Percentiles rank a stretch among this genome's conserved stretches.
Evolutionary conservation across 2,329 filamentous ascomycete genomes (phyloP).

Genomic region (Tolypocladium endophyticum): DNA sequence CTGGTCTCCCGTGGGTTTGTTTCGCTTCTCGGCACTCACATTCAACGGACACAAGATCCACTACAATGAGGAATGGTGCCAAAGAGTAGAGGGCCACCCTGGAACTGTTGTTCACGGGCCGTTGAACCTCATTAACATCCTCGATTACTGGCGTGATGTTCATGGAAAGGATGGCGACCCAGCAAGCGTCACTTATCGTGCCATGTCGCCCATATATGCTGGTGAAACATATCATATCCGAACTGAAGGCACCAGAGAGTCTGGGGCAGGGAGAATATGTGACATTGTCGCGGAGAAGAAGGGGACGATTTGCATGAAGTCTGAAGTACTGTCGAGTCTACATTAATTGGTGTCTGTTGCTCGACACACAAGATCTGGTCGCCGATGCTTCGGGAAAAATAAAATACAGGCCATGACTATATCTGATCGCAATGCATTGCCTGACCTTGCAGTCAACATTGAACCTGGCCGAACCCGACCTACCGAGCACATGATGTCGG

Average conservation of each 20-base stretch:
- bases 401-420: neutral
- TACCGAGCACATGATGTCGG: neutral
- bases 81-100: conserved; percentile 56
- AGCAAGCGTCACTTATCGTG: conserved; percentile 50
- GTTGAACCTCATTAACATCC: conserved; percentile 60
- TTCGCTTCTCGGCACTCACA: conserved; percentile 74
- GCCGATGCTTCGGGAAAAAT: neutral
- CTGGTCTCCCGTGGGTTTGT: conserved; percentile 46
- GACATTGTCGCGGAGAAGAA: conserved; percentile 37
- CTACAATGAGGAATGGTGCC: conserved; percentile 59
- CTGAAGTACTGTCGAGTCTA: neutral
- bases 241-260: conserved; percentile 31
- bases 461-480: no score
- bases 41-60: conserved; percentile 85
- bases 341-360: neutral
- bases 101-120: conserved; percentile 72
- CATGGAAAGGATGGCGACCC: conserved; percentile 17
- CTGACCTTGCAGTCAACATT: no score
- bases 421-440: neutral
- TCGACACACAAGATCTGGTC: neutral
- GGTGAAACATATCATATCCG: conserved; percentile 54
- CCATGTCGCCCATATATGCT: conserved; percentile 60
- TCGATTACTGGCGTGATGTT: conserved; percentile 56
- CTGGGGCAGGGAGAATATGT: conserved; percentile 21
- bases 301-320: conserved; percentile 10